Evolutionary conservation across 139 green algal species (phyloP).

Genomic region (Desmodesmus armatus): DNA sequence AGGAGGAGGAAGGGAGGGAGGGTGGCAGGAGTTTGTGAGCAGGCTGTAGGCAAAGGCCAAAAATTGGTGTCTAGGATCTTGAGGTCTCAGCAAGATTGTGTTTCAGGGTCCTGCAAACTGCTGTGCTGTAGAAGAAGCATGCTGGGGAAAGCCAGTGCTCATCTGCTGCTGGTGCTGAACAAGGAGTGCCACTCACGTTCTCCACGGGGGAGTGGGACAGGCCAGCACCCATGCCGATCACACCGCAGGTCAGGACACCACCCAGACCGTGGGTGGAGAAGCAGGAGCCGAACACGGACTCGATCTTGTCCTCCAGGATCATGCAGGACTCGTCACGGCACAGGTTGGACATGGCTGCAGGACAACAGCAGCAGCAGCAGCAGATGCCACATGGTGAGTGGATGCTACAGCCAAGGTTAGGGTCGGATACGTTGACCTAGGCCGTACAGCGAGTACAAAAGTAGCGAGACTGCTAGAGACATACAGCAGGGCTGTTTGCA

Average conservation of each 20-base stretch:
- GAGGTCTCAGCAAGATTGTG: not conserved
- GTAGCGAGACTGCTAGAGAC: not conserved
- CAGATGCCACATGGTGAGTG: not conserved
- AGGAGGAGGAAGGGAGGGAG: not conserved
- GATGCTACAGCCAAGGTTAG: too few species aligned
- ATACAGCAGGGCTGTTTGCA: not conserved
- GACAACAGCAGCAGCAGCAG: not conserved
- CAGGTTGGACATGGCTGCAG: constrained; percentile 83
- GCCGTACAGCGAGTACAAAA: not conserved
- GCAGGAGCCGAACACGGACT: constrained; percentile 78
- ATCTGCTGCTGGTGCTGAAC: not conserved
- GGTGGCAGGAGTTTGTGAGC: not conserved
- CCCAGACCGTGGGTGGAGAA: constrained; percentile 91
- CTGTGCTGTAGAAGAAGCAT: not conserved
- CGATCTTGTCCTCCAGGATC: constrained; percentile 82
- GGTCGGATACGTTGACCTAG: too few species aligned
- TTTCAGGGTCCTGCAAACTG: not conserved
- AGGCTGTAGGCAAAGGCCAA: not conserved
- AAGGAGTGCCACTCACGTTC: constrained; percentile 30
- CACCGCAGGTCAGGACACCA: constrained; percentile 86
- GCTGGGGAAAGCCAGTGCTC: too few species aligned
- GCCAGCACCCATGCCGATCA: constrained; percentile 76
- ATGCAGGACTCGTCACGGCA: constrained; percentile 91
- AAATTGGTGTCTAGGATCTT: too few species aligned
- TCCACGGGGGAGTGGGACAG: constrained; percentile 67